Percentiles rank a stretch among this genome's conserved stretches.
Conservation (phyloP, 257 asterid species). For the Jacaranda mimosifolia region DNA sequence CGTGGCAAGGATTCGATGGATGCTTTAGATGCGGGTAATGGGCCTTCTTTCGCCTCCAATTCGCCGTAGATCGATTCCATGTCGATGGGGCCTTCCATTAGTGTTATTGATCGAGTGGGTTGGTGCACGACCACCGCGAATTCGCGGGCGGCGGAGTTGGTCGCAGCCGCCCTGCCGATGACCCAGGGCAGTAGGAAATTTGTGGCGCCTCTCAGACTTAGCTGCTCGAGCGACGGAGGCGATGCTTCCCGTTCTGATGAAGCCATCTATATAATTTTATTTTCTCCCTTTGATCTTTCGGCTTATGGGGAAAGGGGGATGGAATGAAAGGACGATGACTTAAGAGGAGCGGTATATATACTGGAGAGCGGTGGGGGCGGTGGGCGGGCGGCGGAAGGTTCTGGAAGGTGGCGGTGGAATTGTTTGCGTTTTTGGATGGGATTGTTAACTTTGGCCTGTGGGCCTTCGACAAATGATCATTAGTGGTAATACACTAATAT, state of each 20-base stretch:
- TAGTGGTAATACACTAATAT: too few relatives aligned
- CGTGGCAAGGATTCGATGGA: constrained; percentile 47
- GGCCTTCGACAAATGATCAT: too few relatives aligned
- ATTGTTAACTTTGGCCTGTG: neutral
- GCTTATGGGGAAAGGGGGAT: neutral
- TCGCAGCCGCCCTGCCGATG: constrained; percentile 22
- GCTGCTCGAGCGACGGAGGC: constrained; percentile 47
- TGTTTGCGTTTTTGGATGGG: neutral
- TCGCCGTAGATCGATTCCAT: constrained; percentile 12
- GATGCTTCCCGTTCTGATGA: constrained; percentile 6
- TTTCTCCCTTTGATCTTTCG: neutral
- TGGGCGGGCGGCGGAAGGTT: neutral
- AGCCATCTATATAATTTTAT: neutral
- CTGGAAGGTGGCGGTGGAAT: neutral
- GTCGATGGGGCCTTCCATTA: constrained; percentile 37
- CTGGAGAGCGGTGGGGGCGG: neutral
- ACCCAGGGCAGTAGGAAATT: constrained; percentile 43
- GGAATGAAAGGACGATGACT: neutral
- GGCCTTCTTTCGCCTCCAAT: constrained; percentile 25
- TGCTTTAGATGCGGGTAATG: constrained; percentile 49
- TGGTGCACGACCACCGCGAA: constrained; percentile 41
- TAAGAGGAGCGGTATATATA: neutral
- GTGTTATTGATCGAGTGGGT: constrained; percentile 34
- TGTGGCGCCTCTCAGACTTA: constrained; percentile 36
- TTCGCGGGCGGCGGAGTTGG: constrained; percentile 32